Percentiles rank a stretch among this genome's conserved stretches.
Evolutionary conservation across 768 basidiomycete genomes (phyloP).

Genomic region (Boletellus ananiceps): DNA sequence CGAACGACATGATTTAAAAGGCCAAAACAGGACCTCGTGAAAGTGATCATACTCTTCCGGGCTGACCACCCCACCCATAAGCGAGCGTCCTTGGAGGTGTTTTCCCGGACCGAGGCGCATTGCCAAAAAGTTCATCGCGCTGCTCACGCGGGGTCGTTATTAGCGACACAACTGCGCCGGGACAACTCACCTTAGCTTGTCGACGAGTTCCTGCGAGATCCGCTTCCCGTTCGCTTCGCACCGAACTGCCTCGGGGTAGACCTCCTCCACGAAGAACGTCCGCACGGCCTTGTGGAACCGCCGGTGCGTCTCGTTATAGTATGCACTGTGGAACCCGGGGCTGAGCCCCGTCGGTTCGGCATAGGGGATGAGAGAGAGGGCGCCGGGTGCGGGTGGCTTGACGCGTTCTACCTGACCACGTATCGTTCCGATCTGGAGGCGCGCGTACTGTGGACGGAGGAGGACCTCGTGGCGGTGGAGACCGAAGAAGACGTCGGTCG

Average conservation of each 20-base stretch:
- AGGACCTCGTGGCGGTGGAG: slow-evolving; percentile 83
- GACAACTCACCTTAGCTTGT: slow-evolving; percentile 68
- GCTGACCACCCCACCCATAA: slow-evolving; percentile 77
- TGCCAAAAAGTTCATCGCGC: slow-evolving; percentile 58
- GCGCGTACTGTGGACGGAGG: slow-evolving; percentile 63
- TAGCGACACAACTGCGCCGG: neutral
- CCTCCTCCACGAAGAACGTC: slow-evolving; percentile 69
- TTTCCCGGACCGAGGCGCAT: slow-evolving; percentile 78
- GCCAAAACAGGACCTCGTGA: slow-evolving; percentile 59
- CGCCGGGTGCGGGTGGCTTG: slow-evolving; percentile 51
- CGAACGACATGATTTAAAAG: neutral
- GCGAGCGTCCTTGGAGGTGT: slow-evolving; percentile 73
- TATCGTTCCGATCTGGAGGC: slow-evolving; percentile 63
- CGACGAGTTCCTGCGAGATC: slow-evolving; percentile 78
- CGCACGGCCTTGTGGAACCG: slow-evolving; percentile 74
- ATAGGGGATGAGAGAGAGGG: slow-evolving; percentile 75
- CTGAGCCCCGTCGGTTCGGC: slow-evolving; percentile 82
- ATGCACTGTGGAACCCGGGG: slow-evolving; percentile 65
- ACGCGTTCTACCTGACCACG: slow-evolving; percentile 54
- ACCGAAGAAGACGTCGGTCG: slow-evolving; percentile 79
- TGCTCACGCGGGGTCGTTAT: slow-evolving; percentile 23
- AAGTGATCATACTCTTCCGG: slow-evolving; percentile 93
- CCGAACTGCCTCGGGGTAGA: slow-evolving; percentile 66
- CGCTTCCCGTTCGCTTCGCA: slow-evolving; percentile 88
- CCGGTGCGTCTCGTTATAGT: slow-evolving; percentile 71